Base-by-base conservation (phyloP, 768 basidiomycete species). In the Clitopilus hobsonii region DNA sequence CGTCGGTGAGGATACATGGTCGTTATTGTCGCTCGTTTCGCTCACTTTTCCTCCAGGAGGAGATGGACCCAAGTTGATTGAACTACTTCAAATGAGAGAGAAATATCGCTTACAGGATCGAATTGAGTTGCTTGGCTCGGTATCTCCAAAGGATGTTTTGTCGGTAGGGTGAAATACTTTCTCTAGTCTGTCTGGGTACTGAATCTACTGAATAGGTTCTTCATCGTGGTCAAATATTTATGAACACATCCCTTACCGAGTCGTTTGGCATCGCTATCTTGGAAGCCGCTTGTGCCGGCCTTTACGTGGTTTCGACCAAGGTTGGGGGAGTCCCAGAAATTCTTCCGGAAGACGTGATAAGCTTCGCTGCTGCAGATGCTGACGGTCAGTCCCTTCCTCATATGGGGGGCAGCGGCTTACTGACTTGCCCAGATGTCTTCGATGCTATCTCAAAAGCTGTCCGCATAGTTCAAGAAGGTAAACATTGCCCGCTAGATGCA, bases 271-370 rank as follows among this genome's bases (percentile, higher is more conserved):
- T 96, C 60, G 91, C 90, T n/a, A 94, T 96, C 59, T 80, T 99
- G 38, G 97, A 99, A 73, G 97, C 96, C 0, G 97, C 97, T 0
- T 95, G 91, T 59, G 85, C 93, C 0, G 96, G 97, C 1, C 77
- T 98, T 14, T 96, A 96, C 65, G 89, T 98, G 50, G 96, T 98
- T 49, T 88, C 88, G 38, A 98, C 97, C 0, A 84, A 86, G 41
- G 96, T 98, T 0, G 97, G 97, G 0, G 97, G 97, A 0, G 91
- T 98, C 0, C 93, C 96, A 0, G 97, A 98, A 68, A 89, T 98
- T 53, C 73, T 99, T 13, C 97, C 97, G 0, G 74, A 85, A 55
- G 92, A 96, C 61, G 91, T 98, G 90, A 94, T 98, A 56, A 92
- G 91, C 50, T 97, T 98, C 64, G 93, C 95, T 0, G 83, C 86